Evolutionary conservation across 768 basidiomycete genomes (phyloP).

Genomic region (Suillus decipiens): DNA sequence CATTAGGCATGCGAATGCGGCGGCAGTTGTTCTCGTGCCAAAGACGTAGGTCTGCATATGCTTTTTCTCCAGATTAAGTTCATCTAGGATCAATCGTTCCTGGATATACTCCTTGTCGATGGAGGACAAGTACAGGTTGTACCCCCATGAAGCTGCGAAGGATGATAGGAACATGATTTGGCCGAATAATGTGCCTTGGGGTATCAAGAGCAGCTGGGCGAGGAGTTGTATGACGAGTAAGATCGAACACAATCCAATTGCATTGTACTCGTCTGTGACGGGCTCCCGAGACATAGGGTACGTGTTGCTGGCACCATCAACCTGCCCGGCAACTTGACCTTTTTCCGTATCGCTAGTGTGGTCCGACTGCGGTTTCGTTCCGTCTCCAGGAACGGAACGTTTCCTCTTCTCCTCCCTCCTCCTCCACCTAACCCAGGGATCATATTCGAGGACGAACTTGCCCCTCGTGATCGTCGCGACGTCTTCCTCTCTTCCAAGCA

Average conservation of each 20-base stretch:
- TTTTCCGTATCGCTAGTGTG: too few relatives aligned
- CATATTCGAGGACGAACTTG: slow-evolving; percentile 26
- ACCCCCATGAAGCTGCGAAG: slow-evolving; percentile 33
- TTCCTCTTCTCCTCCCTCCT: neutral
- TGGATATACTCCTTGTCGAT: slow-evolving; percentile 31
- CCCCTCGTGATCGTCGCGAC: slow-evolving; percentile 20
- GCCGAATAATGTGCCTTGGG: slow-evolving; percentile 34
- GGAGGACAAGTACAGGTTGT: slow-evolving; percentile 32
- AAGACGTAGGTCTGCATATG: slow-evolving; percentile 6
- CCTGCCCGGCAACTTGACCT: too few relatives aligned
- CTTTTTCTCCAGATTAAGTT: neutral
- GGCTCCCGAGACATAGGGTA: too few relatives aligned
- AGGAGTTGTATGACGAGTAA: slow-evolving; percentile 35
- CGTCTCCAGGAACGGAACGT: neutral
- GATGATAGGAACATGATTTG: slow-evolving; percentile 36
- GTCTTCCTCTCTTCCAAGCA: slow-evolving; percentile 17
- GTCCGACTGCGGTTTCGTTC: too few relatives aligned
- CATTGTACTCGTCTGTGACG: too few relatives aligned
- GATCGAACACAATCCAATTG: slow-evolving; percentile 30
- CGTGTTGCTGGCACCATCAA: too few relatives aligned
- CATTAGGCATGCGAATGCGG: slow-evolving; percentile 9
- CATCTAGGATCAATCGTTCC: slow-evolving; percentile 16
- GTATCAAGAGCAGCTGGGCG: slow-evolving; percentile 36
- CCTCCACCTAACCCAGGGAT: neutral
- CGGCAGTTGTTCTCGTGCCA: slow-evolving; percentile 9